Evolutionary conservation across 345 rosid genomes (phyloP).

Genomic region (Gossypium raimondii): DNA sequence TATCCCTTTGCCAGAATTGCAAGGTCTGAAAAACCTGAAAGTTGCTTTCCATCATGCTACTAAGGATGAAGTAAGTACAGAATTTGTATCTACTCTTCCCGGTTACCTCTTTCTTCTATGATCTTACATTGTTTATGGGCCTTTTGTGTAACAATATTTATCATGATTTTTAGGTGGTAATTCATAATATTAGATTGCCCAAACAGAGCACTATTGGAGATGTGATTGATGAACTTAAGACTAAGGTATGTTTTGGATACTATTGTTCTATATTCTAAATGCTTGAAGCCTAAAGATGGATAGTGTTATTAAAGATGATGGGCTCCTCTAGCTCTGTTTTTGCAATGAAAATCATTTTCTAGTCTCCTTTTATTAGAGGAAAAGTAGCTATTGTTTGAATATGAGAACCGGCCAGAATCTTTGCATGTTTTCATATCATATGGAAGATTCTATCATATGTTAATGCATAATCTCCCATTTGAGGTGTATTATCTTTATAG

Average conservation of each 20-base stretch:
- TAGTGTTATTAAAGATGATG: neutral
- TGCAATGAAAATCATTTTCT: neutral
- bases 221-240: conserved; percentile 82
- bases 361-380: neutral
- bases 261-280: neutral
- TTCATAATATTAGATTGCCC: conserved; percentile 8
- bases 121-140: neutral
- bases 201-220: conserved; percentile 58
- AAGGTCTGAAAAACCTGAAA: conserved; percentile 87
- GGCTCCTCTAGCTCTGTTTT: neutral
- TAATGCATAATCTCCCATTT: neutral
- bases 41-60: conserved; percentile 82
- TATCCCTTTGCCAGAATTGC: conserved; percentile 52
- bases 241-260: conserved; percentile 47
- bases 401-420: neutral
- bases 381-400: neutral
- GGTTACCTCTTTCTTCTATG: neutral
- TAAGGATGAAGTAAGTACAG: conserved; percentile 76
- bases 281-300: neutral
- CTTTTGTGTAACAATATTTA: neutral
- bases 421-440: neutral
- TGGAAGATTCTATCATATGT: neutral
- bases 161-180: conserved; percentile 46
- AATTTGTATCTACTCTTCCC: conserved; percentile 1
- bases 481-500: neutral